Evolutionary conservation across 2,329 filamentous ascomycete species (phyloP).

Genomic region (Capronia coronata): DNA sequence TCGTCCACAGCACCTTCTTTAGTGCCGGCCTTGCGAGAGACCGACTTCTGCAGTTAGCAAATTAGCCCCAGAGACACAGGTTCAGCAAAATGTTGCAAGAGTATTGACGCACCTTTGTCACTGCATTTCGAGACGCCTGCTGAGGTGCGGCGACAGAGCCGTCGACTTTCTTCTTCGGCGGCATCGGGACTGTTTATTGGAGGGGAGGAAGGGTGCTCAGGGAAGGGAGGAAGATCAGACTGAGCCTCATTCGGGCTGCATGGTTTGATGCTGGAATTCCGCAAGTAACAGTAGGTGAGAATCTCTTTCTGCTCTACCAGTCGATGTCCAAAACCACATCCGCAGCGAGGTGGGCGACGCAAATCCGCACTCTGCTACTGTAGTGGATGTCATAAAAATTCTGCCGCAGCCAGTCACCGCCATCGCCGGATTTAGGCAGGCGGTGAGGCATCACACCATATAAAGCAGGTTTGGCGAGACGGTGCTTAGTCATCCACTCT

Average conservation of each 20-base stretch:
- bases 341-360: slow-evolving; percentile 9
- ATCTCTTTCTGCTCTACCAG: neutral
- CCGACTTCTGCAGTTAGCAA: slow-evolving; percentile 6
- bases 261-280: neutral
- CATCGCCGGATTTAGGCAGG: neutral
- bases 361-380: neutral
- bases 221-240: neutral
- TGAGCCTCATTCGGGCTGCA: neutral
- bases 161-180: slow-evolving; percentile 26
- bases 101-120: slow-evolving; percentile 18
- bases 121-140: slow-evolving; percentile 13
- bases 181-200: slow-evolving; percentile 17
- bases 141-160: slow-evolving; percentile 16
- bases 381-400: slow-evolving; percentile 3
- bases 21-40: slow-evolving; percentile 10
- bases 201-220: neutral
- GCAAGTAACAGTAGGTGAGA: neutral
- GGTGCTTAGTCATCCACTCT: neutral
- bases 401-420: neutral
- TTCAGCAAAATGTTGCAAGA: neutral
- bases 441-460: slow-evolving; percentile 3
- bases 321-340: neutral
- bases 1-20: slow-evolving; percentile 5
- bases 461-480: neutral
- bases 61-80: neutral